Base-by-base conservation (phyloP, 2,329 filamentous ascomycete species). In the Hortaea werneckii region DNA sequence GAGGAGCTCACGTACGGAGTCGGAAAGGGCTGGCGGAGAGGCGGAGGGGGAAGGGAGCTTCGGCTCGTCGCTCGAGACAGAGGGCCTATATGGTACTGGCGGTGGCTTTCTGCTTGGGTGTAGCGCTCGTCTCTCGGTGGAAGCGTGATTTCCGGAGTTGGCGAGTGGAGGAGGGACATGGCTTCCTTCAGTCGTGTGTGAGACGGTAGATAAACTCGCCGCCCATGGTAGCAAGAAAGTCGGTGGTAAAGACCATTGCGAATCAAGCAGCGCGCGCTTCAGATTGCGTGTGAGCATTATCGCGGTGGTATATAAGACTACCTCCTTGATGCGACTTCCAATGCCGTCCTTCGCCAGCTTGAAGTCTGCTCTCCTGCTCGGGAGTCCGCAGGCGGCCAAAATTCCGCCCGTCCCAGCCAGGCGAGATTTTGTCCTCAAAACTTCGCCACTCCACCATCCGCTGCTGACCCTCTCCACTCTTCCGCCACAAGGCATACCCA, bases 231-330 rank as follows among this genome's bases (percentile, higher is more conserved):
- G 67, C 46, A 76, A 68, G 60, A 75, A 73, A 12, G 69, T 66
- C 7, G 74, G 73, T 32, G 75, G 73, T 5, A 78, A 65, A 12
- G 62, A 54, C n/a, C 59, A 58, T 56, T 76, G 72, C 43, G 80
- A 72, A 71, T 82, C 79, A 66, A 80, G 64, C 40, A 79, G 67
- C 66, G 79, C 81, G 70, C 78, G 76, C 55, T 82, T 71, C 51
- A 85, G 67, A 53, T 77, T 72, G 62, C 78, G 64, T 37, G 66
- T 66, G 50, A 73, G 59, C 61, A 72, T 66, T 38, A 2, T 20
- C 20, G 20, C 20, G 20, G 4, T 4, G 20, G 20, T 20, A 4
- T 20, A 20, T 20, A 20, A 20, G 20, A 4, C 20, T 20, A 4
- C 20, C 20, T 20, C 4, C 20, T 20, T 20, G 20, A 20, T 20